These are phyloP conservation scores for Gentiana straminea DNA, from an alignment of 257 asterid genomes.

Conservation along the genomic window DNA sequence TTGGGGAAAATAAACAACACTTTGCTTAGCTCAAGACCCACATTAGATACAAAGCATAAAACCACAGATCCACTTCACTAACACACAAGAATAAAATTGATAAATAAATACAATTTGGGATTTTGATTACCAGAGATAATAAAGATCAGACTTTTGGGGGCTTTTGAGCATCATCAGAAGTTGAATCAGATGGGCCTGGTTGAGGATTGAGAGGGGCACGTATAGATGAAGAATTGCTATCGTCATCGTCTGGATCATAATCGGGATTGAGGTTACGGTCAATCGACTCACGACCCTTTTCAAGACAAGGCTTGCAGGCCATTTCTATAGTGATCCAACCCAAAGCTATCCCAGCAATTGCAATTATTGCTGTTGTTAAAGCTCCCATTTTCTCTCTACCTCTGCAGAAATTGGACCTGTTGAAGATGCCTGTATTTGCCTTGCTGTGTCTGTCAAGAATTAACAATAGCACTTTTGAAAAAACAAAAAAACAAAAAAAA, in stretches of 20 bases:
- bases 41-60: too few species aligned
- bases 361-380: conserved; percentile 69
- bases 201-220: conserved; percentile 52
- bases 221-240: conserved; percentile 11
- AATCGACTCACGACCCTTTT: conserved; percentile 77
- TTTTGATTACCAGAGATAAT: not conserved
- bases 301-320: conserved; percentile 95
- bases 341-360: conserved; percentile 58
- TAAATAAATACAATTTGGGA: not conserved
- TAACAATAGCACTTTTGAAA: too few species aligned
- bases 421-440: too few species aligned
- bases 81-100: not conserved
- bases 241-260: conserved; percentile 74
- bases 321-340: conserved; percentile 88
- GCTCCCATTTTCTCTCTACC: conserved; percentile 44
- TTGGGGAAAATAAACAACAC: too few species aligned
- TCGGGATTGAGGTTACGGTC: conserved; percentile 88
- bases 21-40: too few species aligned
- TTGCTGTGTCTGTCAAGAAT: too few species aligned
- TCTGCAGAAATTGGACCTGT: not conserved
- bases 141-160: conserved; percentile 19
- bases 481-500: too few species aligned
- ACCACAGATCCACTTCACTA: too few species aligned
- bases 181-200: conserved; percentile 8
- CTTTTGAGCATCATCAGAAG: conserved; percentile 24